Conservation (phyloP, 2,329 filamentous ascomycete species). For the Alternaria infectoria region DNA sequence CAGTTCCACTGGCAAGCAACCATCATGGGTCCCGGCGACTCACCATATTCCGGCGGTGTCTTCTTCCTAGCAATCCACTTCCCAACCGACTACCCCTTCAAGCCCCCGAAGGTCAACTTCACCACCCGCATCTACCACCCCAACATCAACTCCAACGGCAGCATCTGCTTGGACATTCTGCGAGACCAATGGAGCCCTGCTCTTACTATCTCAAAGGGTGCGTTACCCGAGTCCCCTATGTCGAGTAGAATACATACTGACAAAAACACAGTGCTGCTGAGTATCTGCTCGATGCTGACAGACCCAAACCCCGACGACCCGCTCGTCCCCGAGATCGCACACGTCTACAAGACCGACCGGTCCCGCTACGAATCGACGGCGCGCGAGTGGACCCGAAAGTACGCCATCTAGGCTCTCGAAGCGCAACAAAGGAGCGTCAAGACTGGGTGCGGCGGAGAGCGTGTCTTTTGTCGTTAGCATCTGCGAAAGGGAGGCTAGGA, state of each 20-base stretch:
- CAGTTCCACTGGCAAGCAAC: conserved; percentile 99
- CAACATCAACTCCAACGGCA: conserved; percentile 99
- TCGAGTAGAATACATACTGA: not conserved
- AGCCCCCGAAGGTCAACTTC: conserved; percentile 99
- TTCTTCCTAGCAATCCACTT: conserved; percentile 99
- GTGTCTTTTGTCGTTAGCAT: conserved; percentile 30
- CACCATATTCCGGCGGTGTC: conserved; percentile 95
- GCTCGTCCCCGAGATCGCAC: conserved; percentile 97
- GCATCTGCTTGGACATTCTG: conserved; percentile 97
- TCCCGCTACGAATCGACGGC: conserved; percentile 95
- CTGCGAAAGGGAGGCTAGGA: conserved; percentile 27
- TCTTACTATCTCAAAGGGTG: conserved; percentile 98
- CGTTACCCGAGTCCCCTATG: conserved; percentile 14
- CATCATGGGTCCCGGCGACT: conserved; percentile 98
- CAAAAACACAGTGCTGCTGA: conserved; percentile 76
- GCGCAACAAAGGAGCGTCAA: not conserved
- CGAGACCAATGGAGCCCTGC: conserved; percentile 99
- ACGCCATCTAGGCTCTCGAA: conserved; percentile 74
- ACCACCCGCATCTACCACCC: conserved; percentile 99
- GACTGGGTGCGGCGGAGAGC: not conserved
- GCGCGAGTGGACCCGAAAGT: conserved; percentile 98
- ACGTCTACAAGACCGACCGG: conserved; percentile 99
- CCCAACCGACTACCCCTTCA: conserved; percentile 99
- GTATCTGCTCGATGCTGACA: conserved; percentile 99
- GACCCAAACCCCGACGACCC: conserved; percentile 99